A percentile compares a stretch with the other conserved stretches of the same genome.
phyloP scores from a whole-genome alignment of 192 early-diverging fungal genomes.

The Lunasporangiospora selenospora region DNA sequence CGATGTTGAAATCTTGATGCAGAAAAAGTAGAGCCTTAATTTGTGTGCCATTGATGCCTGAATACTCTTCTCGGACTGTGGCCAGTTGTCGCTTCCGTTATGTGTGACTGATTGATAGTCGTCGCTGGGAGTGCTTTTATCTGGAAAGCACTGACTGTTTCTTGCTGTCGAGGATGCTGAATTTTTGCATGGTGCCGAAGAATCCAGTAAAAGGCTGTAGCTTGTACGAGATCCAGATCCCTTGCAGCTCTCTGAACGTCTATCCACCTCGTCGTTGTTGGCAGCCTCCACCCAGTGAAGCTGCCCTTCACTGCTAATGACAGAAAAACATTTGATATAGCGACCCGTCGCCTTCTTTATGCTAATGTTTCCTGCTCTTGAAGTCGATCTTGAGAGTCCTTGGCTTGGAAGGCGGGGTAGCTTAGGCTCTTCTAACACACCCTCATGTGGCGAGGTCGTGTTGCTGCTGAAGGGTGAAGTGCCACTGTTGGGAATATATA shows the following conservation, averaged over 20 bases:
- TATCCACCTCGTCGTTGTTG: too few relatives aligned
- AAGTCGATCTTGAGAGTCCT: background rate
- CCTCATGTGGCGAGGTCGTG: background rate
- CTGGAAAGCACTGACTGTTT: too few relatives aligned
- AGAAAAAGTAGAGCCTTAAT: conserved; percentile 39
- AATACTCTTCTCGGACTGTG: background rate
- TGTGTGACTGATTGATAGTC: too few relatives aligned
- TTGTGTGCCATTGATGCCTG: conserved; percentile 35
- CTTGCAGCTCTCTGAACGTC: too few relatives aligned
- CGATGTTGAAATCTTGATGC: conserved; percentile 19
- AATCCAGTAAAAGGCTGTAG: too few relatives aligned
- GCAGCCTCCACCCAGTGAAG: conserved; percentile 44
- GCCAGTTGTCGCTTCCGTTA: background rate
- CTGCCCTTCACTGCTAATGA: conserved; percentile 19
- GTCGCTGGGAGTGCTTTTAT: too few relatives aligned
- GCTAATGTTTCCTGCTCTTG: conserved; percentile 9
- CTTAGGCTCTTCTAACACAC: background rate
- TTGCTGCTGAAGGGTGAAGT: too few relatives aligned
- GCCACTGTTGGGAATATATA: conserved; percentile 22
- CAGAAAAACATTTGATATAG: conserved; percentile 32
- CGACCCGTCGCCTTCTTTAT: conserved; percentile 31
- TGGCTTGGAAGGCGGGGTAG: background rate
- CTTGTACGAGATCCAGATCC: too few relatives aligned
- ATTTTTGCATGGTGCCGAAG: too few relatives aligned
- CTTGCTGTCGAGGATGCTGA: too few relatives aligned